Percentiles rank a stretch among this genome's conserved stretches.
Evolutionary conservation across 1,139 yeast genomes (phyloP).

Genomic region (Protomyces arabidopsidicola): DNA sequence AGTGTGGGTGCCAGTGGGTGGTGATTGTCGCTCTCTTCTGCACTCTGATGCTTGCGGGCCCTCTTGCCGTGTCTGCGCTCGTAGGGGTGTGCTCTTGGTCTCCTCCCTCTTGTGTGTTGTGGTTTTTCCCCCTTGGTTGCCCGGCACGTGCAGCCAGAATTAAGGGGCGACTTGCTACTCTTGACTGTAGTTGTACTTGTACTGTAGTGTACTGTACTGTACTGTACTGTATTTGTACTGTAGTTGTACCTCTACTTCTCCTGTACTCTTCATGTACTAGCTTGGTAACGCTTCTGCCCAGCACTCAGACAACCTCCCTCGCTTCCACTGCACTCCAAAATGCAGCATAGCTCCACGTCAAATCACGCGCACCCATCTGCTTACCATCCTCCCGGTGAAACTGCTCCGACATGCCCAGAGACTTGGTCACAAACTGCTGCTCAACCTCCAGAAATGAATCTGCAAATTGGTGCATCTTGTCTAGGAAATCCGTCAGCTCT

Average conservation of each 20-base stretch:
- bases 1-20: neutral
- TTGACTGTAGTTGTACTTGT: neutral
- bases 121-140: neutral
- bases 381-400: slow-evolving; percentile 74
- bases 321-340: slow-evolving; percentile 56
- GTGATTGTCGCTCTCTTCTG: neutral
- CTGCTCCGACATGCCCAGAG: slow-evolving; percentile 86
- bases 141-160: too few species aligned
- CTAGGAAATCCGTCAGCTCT: slow-evolving; percentile 46
- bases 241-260: neutral
- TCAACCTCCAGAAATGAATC: slow-evolving; percentile 74
- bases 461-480: slow-evolving; percentile 53
- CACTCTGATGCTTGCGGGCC: neutral
- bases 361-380: slow-evolving; percentile 78
- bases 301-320: slow-evolving; percentile 17
- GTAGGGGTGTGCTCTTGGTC: neutral
- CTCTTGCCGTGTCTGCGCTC: neutral
- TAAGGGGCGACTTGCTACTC: neutral
- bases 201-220: neutral
- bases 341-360: slow-evolving; percentile 90
- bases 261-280: neutral
- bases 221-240: neutral
- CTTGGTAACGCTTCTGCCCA: too few species aligned
- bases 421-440: slow-evolving; percentile 62
- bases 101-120: neutral